Conservation (phyloP, 306 rosid genomes). For the Delonix regia region DNA sequence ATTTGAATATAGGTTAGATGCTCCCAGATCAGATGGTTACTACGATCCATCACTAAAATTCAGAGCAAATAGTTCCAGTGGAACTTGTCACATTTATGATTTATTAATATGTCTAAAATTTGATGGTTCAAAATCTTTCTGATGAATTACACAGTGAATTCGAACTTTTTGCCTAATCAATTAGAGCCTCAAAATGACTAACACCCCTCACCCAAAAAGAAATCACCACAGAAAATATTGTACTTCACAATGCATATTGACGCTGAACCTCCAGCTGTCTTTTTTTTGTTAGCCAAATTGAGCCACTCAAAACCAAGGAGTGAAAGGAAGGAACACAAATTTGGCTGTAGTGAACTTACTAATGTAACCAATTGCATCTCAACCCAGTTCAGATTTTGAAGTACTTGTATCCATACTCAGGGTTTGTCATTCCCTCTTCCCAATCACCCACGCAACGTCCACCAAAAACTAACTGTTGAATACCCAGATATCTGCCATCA, state of each 20-base stretch:
- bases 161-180: background rate
- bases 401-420: conserved; percentile 82
- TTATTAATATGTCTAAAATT: background rate
- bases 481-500: conserved; percentile 76
- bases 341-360: background rate
- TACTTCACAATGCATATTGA: background rate
- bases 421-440: conserved; percentile 92
- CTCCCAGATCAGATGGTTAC: background rate
- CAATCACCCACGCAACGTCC: conserved; percentile 87
- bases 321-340: background rate
- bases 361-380: background rate
- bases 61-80: background rate
- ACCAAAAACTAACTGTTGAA: conserved; percentile 87
- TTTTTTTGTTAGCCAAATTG: conserved; percentile 16
- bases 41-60: background rate
- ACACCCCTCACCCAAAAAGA: background rate
- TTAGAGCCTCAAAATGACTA: background rate
- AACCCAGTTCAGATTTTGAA: conserved; percentile 62
- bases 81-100: background rate
- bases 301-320: background rate
- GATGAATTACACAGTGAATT: background rate
- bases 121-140: background rate
- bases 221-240: background rate
- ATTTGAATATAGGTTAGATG: background rate
- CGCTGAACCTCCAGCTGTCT: background rate